These are phyloP conservation scores for Stemphylium lycopersici DNA, from an alignment of 2,329 filamentous ascomycete genomes.

Conservation along the genomic window DNA sequence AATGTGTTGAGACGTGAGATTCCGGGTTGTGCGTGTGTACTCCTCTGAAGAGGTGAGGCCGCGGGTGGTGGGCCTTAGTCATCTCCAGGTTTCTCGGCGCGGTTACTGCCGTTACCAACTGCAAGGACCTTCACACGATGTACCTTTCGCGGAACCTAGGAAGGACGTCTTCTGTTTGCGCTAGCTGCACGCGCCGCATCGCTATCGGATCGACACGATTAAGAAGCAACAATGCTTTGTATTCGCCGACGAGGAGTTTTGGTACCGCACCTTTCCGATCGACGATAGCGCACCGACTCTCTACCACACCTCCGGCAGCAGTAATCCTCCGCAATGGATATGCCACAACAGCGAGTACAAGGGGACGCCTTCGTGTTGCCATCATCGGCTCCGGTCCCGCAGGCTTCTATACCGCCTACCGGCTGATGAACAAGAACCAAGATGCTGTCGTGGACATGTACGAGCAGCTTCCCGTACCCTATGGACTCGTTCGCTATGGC, in stretches of 20 bases:
- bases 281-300: conserved; percentile 9
- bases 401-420: conserved; percentile 92
- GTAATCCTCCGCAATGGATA: conserved; percentile 26
- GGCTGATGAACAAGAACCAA: conserved; percentile 77
- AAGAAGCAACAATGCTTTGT: background rate
- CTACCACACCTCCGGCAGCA: background rate
- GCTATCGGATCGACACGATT: background rate
- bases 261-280: conserved; percentile 10
- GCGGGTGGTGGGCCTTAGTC: conserved; percentile 17
- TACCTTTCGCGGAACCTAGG: conserved; percentile 20
- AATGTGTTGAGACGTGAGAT: background rate
- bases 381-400: conserved; percentile 93
- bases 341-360: conserved; percentile 24
- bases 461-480: conserved; percentile 89
- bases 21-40: background rate
- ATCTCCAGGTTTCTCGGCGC: conserved; percentile 12
- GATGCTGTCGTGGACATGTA: conserved; percentile 90
- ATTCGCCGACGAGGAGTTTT: conserved; percentile 8
- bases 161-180: conserved; percentile 30
- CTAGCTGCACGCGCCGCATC: conserved; percentile 34
- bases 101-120: conserved; percentile 12
- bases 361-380: conserved; percentile 74
- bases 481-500: conserved; percentile 88
- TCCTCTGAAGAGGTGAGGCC: background rate
- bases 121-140: conserved; percentile 31